Conservation (phyloP, 2,329 filamentous ascomycete genomes). For the Aspergillus fumigatiaffinis region DNA sequence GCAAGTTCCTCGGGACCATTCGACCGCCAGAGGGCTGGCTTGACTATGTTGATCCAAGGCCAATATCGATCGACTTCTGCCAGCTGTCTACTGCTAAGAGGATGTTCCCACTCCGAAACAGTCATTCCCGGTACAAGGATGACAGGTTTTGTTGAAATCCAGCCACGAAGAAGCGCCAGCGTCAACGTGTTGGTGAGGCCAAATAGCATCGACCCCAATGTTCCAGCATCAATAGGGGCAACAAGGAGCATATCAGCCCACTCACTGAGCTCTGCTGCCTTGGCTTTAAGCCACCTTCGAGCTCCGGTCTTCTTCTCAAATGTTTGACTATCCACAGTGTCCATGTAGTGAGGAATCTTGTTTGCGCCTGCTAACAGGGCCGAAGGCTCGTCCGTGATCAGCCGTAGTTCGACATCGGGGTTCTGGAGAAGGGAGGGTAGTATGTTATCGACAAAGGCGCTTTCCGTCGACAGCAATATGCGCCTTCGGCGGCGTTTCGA, state of each 20-base stretch:
- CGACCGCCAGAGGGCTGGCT: constrained; percentile 79
- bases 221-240: constrained; percentile 79
- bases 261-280: constrained; percentile 62
- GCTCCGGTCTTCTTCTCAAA: constrained; percentile 37
- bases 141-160: constrained; percentile 82
- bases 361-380: constrained; percentile 35
- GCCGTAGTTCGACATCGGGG: constrained; percentile 37
- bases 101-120: constrained; percentile 82
- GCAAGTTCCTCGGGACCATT: constrained; percentile 52
- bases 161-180: constrained; percentile 75
- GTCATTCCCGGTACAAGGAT: constrained; percentile 87
- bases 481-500: constrained; percentile 21
- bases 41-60: constrained; percentile 79
- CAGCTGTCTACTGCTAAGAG: constrained; percentile 81
- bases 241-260: constrained; percentile 88
- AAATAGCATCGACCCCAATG: constrained; percentile 80
- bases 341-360: constrained; percentile 39
- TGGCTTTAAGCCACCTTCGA: constrained; percentile 40
- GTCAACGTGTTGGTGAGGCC: constrained; percentile 78
- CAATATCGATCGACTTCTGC: constrained; percentile 78
- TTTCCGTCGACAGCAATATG: constrained; percentile 37
- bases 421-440: constrained; percentile 37
- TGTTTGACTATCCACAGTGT: constrained; percentile 36
- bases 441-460: constrained; percentile 37
- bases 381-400: constrained; percentile 40